A percentile compares a stretch with the other conserved stretches of the same genome.
Conservation (phyloP, 2,329 filamentous ascomycete genomes). For the Immersiporthe knoxdaviesiana region DNA sequence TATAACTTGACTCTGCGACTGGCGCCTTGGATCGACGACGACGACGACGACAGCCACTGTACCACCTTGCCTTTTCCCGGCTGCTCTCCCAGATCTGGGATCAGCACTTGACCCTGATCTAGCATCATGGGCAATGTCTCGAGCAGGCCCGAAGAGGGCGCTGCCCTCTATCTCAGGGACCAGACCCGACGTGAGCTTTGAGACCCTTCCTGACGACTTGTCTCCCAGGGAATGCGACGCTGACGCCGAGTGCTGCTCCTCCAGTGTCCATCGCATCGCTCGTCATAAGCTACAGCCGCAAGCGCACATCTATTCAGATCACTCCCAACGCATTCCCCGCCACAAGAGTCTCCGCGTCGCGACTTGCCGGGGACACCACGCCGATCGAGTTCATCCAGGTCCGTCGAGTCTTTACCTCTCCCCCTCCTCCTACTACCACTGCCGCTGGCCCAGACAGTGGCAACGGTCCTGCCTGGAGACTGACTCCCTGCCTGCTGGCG, state of each 20-base stretch:
- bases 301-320: constrained; percentile 76
- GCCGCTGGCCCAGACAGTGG: not conserved
- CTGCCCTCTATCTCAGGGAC: constrained; percentile 82
- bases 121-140: constrained; percentile 86
- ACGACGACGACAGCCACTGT: constrained; percentile 15
- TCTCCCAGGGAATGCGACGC: constrained; percentile 17
- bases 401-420: constrained; percentile 30
- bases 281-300: constrained; percentile 77
- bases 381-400: constrained; percentile 94
- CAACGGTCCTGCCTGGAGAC: constrained; percentile 9
- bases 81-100: constrained; percentile 32
- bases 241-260: constrained; percentile 30
- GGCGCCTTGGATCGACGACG: constrained; percentile 30
- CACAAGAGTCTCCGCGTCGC: constrained; percentile 72
- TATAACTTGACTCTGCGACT: constrained; percentile 24
- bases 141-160: constrained; percentile 84
- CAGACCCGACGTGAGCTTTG: constrained; percentile 79
- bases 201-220: constrained; percentile 11
- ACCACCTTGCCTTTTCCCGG: constrained; percentile 22
- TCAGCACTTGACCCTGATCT: constrained; percentile 34
- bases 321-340: constrained; percentile 88
- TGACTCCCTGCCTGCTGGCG: constrained; percentile 15
- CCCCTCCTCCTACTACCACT: not conserved
- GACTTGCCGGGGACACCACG: constrained; percentile 71
- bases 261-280: constrained; percentile 87